Base-by-base conservation (phyloP, 192 early-diverging fungal species). In the Coemansia sp. region DNA sequence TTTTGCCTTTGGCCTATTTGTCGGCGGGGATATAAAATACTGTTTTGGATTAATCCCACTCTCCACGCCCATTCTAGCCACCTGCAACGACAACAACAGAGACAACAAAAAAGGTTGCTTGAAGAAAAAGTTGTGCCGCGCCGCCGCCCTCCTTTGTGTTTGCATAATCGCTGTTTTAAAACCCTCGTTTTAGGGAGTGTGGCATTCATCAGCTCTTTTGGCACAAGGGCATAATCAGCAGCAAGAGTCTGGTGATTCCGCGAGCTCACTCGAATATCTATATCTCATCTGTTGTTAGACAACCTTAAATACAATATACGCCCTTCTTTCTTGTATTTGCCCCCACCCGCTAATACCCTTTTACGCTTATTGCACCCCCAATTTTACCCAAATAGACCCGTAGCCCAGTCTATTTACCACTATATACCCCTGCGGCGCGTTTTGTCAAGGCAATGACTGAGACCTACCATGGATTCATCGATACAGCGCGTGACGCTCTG, bases 401-500 rank as follows among this genome's bases (percentile, higher is more conserved):
- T 23, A 48, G 22, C n/a, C 45, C 33, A 36, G 28, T 59, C 40
- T 54, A 40, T 30, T 2, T 41, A 41, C n/a, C 52, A 29, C 40
- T 53, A n/a, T n/a, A n/a, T n/a, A n/a, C n/a, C n/a, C n/a, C n/a
- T n/a, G n/a, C n/a, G n/a, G n/a, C n/a, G n/a, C n/a, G n/a, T 57
- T 50, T 55, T n/a, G 11, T 45, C 41, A 25, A 48, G 45, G 59
- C 44, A 33, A 85, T 83, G 70, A 86, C 89, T 59, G 90, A 91
- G 71, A 88, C 90, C 17, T 94, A 87, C 65, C 85, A 84, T 81
- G 93, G 92, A 48, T 87, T 87, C 53, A 87, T 95, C 50, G 88
- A 93, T 74, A 84, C 92, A 6, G 87, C 91, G 28, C 88, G 90
- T 65, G 94, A 95, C 67, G 94, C 94, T 8, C 85, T 95, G 37